These are phyloP conservation scores for Amylocystis lapponica DNA, from an alignment of 768 basidiomycete genomes.

Conservation along the genomic window DNA sequence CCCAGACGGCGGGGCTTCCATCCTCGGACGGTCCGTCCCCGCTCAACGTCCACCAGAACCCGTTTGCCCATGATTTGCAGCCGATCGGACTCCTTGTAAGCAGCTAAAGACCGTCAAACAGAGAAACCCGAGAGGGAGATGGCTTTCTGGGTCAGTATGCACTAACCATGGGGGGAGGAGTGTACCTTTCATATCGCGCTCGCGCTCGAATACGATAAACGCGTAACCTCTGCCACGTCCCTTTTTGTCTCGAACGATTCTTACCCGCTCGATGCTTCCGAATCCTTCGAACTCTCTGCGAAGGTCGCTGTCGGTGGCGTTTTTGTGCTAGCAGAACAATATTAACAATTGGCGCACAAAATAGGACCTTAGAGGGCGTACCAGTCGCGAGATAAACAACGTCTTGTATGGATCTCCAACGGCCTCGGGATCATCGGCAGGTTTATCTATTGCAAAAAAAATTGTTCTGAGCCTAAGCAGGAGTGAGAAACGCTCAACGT, in stretches of 20 bases:
- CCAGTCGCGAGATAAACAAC: conserved; percentile 90
- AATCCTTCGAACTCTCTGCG: conserved; percentile 94
- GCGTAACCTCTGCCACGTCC: conserved; percentile 87
- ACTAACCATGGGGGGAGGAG: conserved; percentile 8
- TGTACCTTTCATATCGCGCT: conserved; percentile 98
- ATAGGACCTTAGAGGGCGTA: conserved; percentile 34
- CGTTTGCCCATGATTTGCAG: conserved; percentile 94
- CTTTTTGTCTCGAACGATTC: conserved; percentile 90
- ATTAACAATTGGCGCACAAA: background rate
- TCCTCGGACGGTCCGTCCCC: conserved; percentile 94
- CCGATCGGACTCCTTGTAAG: conserved; percentile 98
- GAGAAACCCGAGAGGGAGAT: conserved; percentile 13
- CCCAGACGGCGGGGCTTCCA: conserved; percentile 97
- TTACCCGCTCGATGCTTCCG: conserved; percentile 90
- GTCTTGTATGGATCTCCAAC: conserved; percentile 98
- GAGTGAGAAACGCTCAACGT: conserved; percentile 26
- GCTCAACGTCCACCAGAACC: conserved; percentile 96
- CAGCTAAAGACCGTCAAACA: conserved; percentile 43
- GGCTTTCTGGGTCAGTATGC: conserved; percentile 19
- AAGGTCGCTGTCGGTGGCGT: conserved; percentile 85
- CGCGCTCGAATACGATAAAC: conserved; percentile 95
- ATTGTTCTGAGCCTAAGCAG: background rate
- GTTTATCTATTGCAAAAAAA: conserved; percentile 74
- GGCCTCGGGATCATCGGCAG: conserved; percentile 85
- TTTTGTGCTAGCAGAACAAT: conserved; percentile 63